These are phyloP conservation scores for Tricladium varicosporioides DNA, from an alignment of 2,329 filamentous ascomycete species.

Conservation along the genomic window DNA sequence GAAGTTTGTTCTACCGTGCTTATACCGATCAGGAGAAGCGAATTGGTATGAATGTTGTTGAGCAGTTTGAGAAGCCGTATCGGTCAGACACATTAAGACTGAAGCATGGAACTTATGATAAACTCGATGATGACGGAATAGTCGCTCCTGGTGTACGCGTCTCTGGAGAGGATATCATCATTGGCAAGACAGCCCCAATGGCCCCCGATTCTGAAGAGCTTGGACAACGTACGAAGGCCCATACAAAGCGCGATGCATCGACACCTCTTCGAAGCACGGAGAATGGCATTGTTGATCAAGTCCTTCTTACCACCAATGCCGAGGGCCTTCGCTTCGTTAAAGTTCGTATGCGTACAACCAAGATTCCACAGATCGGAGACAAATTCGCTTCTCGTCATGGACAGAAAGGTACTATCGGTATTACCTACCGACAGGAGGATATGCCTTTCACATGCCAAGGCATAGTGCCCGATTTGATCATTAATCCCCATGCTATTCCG, in stretches of 20 bases:
- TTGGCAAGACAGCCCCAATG: conserved; percentile 96
- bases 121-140: conserved; percentile 94
- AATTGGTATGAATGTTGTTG: conserved; percentile 87
- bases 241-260: conserved; percentile 93
- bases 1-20: conserved; percentile 95
- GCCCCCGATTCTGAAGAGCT: conserved; percentile 90
- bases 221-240: conserved; percentile 83
- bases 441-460: conserved; percentile 97
- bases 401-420: conserved; percentile 98
- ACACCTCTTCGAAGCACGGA: conserved; percentile 94
- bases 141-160: conserved; percentile 92
- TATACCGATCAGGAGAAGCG: conserved; percentile 98
- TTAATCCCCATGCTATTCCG: conserved; percentile 98
- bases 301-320: conserved; percentile 89
- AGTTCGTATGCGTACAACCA: conserved; percentile 94
- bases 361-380: conserved; percentile 97
- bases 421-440: conserved; percentile 95
- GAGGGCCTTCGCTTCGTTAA: conserved; percentile 96
- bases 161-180: conserved; percentile 97
- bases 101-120: conserved; percentile 95
- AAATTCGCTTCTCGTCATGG: conserved; percentile 99
- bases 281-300: conserved; percentile 92
- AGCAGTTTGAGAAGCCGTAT: conserved; percentile 94
- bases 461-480: conserved; percentile 91
- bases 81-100: conserved; percentile 83